Conservation (phyloP, 805 yeast genomes). For the Lachancea nothofagi region DNA sequence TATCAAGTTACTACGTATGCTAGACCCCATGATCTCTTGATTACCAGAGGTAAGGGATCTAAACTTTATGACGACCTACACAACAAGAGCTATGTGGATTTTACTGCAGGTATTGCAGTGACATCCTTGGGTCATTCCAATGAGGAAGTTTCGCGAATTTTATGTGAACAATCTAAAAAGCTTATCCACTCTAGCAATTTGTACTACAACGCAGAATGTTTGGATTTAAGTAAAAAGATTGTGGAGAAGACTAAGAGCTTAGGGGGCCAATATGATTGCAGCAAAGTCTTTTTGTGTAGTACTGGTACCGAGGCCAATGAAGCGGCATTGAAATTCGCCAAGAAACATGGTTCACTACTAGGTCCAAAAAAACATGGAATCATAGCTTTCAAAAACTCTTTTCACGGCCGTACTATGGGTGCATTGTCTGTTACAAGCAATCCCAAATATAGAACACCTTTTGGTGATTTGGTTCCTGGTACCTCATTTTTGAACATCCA, state of each 20-base stretch:
- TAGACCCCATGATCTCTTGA: conserved; percentile 62
- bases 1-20: conserved; percentile 70
- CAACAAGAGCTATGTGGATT: conserved; percentile 75
- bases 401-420: conserved; percentile 96
- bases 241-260: conserved; percentile 60
- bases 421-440: conserved; percentile 89
- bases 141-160: conserved; percentile 62
- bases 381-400: conserved; percentile 81
- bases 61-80: conserved; percentile 69
- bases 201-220: conserved; percentile 78
- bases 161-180: conserved; percentile 64
- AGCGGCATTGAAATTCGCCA: conserved; percentile 70
- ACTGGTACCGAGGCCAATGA: conserved; percentile 80
- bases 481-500: conserved; percentile 42
- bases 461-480: conserved; percentile 88
- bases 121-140: conserved; percentile 90
- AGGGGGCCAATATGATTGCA: conserved; percentile 80
- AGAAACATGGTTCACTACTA: conserved; percentile 67
- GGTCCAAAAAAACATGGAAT: conserved; percentile 61
- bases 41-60: conserved; percentile 80
- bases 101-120: conserved; percentile 95
- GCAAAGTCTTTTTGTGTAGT: conserved; percentile 64
- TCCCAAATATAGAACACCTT: conserved; percentile 88
- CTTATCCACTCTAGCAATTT: conserved; percentile 82
- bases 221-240: conserved; percentile 66